Evolutionary conservation across 495 filamentous ascomycete genomes (phyloP).

Genomic region (Lindgomyces ingoldianus): DNA sequence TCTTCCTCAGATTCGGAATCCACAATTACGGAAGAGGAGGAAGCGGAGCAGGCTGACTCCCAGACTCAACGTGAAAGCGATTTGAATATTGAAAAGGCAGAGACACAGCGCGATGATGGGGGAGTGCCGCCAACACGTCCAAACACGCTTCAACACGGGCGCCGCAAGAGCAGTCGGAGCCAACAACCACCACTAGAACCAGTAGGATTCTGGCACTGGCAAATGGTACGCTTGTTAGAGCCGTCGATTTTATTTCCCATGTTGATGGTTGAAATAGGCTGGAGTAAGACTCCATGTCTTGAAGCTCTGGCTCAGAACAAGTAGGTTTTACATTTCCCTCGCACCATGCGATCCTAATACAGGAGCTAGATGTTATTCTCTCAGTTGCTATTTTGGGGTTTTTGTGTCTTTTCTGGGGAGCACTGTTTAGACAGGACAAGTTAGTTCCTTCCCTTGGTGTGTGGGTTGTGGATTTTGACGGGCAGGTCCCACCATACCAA

Average conservation of each 20-base stretch:
- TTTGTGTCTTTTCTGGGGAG: constrained; percentile 64
- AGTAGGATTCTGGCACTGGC: constrained; percentile 56
- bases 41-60: not conserved
- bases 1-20: constrained; percentile 13
- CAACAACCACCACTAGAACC: constrained; percentile 18
- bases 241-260: not conserved
- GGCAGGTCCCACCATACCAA: constrained; percentile 54
- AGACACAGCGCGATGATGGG: constrained; percentile 11
- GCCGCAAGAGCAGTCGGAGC: constrained; percentile 23
- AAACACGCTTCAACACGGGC: constrained; percentile 13
- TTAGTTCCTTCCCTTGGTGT: constrained; percentile 54
- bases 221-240: constrained; percentile 40
- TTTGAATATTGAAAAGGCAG: constrained; percentile 28
- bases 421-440: constrained; percentile 53
- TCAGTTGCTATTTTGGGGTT: constrained; percentile 56
- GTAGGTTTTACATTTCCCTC: constrained; percentile 37
- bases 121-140: constrained; percentile 1
- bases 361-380: constrained; percentile 53
- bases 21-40: constrained; percentile 1
- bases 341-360: not conserved
- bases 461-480: constrained; percentile 69
- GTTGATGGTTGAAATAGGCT: constrained; percentile 8
- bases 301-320: constrained; percentile 46
- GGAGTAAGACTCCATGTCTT: constrained; percentile 52
- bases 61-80: not conserved